Percentiles rank a stretch among this genome's conserved stretches.
These are phyloP conservation scores for Fomitopsis pulvina DNA, from an alignment of 768 basidiomycete genomes.

Conservation along the genomic window DNA sequence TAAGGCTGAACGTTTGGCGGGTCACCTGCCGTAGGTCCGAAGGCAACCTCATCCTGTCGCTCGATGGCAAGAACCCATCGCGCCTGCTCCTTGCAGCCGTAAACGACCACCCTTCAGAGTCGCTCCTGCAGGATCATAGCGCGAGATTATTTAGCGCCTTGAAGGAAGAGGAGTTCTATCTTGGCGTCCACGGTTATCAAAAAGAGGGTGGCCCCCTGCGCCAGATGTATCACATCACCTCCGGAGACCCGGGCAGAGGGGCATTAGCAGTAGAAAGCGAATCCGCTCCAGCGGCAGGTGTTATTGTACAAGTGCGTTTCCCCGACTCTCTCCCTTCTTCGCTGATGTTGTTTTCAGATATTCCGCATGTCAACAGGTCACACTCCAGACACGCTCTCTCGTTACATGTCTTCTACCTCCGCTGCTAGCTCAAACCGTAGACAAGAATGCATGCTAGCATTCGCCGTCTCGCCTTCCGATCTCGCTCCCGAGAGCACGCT, in stretches of 20 bases:
- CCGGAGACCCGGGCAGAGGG: conserved; percentile 69
- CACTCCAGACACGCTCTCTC: conserved; percentile 2
- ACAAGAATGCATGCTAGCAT: conserved; percentile 3
- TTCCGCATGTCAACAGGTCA: conserved; percentile 3
- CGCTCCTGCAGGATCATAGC: conserved; percentile 12
- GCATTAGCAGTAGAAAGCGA: conserved; percentile 53
- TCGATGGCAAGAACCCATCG: conserved; percentile 55
- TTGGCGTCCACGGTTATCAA: conserved; percentile 34
- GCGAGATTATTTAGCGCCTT: conserved; percentile 18
- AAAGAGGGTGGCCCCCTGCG: conserved; percentile 20
- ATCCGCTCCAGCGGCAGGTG: conserved; percentile 43
- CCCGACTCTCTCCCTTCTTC: not conserved
- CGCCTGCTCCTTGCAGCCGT: conserved; percentile 49
- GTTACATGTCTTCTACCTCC: not conserved
- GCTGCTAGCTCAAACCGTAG: not conserved
- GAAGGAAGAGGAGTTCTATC: conserved; percentile 53
- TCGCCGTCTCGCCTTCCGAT: conserved; percentile 8
- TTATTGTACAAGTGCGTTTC: conserved; percentile 41
- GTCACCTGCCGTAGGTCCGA: conserved; percentile 39
- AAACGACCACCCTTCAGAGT: too few species aligned
- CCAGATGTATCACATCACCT: conserved; percentile 51
- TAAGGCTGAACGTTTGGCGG: not conserved
- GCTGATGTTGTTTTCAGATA: conserved; percentile 1
- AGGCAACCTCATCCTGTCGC: conserved; percentile 63
- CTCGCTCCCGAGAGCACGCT: not conserved